Evolutionary conservation across 352 stramenopile species (phyloP).

Genomic region (Globisporangium yorkense): DNA sequence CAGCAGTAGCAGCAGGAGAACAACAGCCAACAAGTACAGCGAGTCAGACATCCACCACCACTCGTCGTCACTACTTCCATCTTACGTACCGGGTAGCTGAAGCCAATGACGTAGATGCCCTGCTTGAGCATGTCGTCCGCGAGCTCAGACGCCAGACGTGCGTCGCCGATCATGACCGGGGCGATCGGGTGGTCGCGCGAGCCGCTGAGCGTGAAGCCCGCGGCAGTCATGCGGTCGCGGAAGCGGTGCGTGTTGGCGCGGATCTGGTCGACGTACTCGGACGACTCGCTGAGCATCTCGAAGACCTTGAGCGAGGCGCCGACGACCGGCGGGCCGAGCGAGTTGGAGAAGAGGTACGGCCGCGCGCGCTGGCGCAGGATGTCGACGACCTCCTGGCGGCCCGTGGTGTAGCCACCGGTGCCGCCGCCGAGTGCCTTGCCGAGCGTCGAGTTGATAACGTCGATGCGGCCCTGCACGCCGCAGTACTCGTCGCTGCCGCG

Average conservation of each 20-base stretch:
- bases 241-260: slow-evolving; percentile 89
- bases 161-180: slow-evolving; percentile 91
- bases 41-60: neutral
- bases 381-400: slow-evolving; percentile 88
- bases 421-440: slow-evolving; percentile 91
- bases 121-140: slow-evolving; percentile 90
- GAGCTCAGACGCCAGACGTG: slow-evolving; percentile 83
- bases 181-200: slow-evolving; percentile 87
- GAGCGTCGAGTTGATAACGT: slow-evolving; percentile 94
- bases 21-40: too few species aligned
- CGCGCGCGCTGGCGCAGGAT: slow-evolving; percentile 87
- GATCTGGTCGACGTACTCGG: slow-evolving; percentile 86
- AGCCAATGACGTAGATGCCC: slow-evolving; percentile 94
- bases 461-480: slow-evolving; percentile 82
- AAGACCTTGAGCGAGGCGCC: slow-evolving; percentile 92
- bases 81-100: slow-evolving; percentile 87
- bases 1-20: neutral
- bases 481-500: slow-evolving; percentile 91
- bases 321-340: slow-evolving; percentile 89
- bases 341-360: slow-evolving; percentile 94
- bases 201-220: slow-evolving; percentile 88
- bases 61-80: neutral
- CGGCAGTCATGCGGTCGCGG: slow-evolving; percentile 86
- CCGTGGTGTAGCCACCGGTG: slow-evolving; percentile 92
- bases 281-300: slow-evolving; percentile 86